A percentile compares a stretch with the other conserved stretches of the same genome.
These are phyloP conservation scores for Hypoxylon rubiginosum DNA, from an alignment of 2,329 filamentous ascomycete genomes.

Conservation along the genomic window DNA sequence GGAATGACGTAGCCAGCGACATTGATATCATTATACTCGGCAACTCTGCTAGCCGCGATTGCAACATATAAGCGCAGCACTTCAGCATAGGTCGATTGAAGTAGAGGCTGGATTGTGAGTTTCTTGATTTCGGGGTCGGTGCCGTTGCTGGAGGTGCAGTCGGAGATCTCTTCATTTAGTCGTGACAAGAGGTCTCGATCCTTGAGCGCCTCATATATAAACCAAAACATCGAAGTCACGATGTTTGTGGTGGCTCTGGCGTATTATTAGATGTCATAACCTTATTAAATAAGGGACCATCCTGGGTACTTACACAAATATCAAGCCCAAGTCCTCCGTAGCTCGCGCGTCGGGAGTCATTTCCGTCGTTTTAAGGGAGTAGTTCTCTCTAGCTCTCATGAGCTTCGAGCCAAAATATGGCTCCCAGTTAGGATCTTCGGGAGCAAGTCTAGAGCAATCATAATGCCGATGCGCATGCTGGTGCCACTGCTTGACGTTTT, in stretches of 20 bases:
- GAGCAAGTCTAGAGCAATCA: slow-evolving; percentile 9
- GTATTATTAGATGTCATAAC: no score
- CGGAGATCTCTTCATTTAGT: slow-evolving; percentile 22
- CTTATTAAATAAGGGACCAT: no score
- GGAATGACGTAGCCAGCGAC: slow-evolving; percentile 23
- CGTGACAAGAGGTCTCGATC: slow-evolving; percentile 11
- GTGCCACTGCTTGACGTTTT: no score
- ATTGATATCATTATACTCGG: slow-evolving; percentile 23
- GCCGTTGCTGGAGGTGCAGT: slow-evolving; percentile 2
- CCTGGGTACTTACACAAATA: slow-evolving; percentile 30
- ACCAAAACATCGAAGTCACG: no score
- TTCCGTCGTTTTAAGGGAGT: slow-evolving; percentile 20
- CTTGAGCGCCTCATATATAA: no score
- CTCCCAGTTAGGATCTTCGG: slow-evolving; percentile 35
- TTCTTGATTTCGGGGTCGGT: slow-evolving; percentile 6
- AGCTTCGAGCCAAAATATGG: slow-evolving; percentile 30
- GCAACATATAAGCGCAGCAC: slow-evolving; percentile 37
- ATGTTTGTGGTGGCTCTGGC: no score
- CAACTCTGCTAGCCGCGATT: slow-evolving; percentile 27
- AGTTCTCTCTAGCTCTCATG: slow-evolving; percentile 29
- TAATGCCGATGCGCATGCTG: no score
- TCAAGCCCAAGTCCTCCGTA: slow-evolving; percentile 31
- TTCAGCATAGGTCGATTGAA: slow-evolving; percentile 38
- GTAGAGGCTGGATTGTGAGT: slow-evolving; percentile 28
- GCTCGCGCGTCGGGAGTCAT: slow-evolving; percentile 29